These are phyloP conservation scores for Sphagnum magellanicum DNA, from an alignment of 228 moss, liverwort and hornwort genomes.

Conservation along the genomic window DNA sequence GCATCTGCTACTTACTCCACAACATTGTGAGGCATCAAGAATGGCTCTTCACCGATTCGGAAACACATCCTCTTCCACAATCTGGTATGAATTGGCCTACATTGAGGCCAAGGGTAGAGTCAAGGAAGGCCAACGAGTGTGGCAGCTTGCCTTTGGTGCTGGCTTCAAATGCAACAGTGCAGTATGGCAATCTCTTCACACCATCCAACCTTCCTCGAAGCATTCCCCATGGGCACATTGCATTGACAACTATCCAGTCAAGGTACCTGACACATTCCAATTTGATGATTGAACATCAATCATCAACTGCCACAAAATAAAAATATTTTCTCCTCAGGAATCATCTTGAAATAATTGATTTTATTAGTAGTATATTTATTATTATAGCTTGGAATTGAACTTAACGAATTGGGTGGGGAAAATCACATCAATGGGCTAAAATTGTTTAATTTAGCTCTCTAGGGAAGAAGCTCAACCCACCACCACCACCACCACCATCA, in stretches of 20 bases:
- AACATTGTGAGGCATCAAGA: constrained; percentile 6
- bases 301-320: too few species aligned
- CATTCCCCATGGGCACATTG: constrained; percentile 3
- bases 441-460: too few species aligned
- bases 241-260: not conserved
- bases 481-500: too few species aligned
- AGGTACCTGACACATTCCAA: not conserved
- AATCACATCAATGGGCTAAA: too few species aligned
- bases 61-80: constrained; percentile 5
- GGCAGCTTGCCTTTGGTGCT: constrained; percentile 11
- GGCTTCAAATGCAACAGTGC: constrained; percentile 15
- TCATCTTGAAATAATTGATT: too few species aligned
- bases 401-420: too few species aligned
- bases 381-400: too few species aligned
- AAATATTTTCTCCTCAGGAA: too few species aligned
- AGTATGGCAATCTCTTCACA: constrained; percentile 6
- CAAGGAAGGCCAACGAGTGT: constrained; percentile 5
- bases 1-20: constrained; percentile 1
- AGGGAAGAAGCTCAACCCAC: too few species aligned
- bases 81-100: constrained; percentile 11
- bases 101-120: constrained; percentile 5
- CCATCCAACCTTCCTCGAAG: not conserved
- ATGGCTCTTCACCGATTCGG: constrained; percentile 8
- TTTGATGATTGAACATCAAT: too few species aligned
- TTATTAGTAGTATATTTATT: too few species aligned